Percentiles rank a stretch among this genome's conserved stretches.
Conservation (phyloP, 176 grass and related monocot genomes). For the Oryza nivara region DNA sequence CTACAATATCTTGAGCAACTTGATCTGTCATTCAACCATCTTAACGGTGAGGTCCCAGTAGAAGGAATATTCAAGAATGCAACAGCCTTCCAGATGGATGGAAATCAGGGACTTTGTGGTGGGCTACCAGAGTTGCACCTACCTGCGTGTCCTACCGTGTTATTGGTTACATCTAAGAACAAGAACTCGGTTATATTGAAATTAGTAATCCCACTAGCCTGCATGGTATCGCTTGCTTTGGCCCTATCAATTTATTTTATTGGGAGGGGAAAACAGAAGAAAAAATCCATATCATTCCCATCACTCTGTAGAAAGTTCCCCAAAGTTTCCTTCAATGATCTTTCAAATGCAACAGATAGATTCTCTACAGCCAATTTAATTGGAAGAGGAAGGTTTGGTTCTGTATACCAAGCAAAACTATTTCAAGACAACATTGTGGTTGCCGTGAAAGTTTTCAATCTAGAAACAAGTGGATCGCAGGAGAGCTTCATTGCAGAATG, state of each 20-base stretch:
- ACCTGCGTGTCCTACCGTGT: neutral
- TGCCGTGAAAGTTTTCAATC: slow-evolving; percentile 20
- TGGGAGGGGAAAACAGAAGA: neutral
- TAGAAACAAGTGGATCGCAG: slow-evolving; percentile 19
- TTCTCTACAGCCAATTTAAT: slow-evolving; percentile 27
- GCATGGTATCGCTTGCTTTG: neutral
- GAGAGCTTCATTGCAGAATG: slow-evolving; percentile 35
- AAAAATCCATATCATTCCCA: neutral
- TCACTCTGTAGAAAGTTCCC: neutral
- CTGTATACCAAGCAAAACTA: slow-evolving; percentile 28
- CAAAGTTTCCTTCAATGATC: neutral
- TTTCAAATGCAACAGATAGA: slow-evolving; percentile 21
- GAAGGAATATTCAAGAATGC: slow-evolving; percentile 35
- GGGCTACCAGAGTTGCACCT: neutral
- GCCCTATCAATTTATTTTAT: neutral
- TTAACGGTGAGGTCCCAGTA: slow-evolving; percentile 34
- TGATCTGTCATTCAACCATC: slow-evolving; percentile 39
- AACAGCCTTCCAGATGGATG: neutral
- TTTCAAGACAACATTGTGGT: too few relatives aligned
- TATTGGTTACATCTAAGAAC: neutral
- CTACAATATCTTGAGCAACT: neutral
- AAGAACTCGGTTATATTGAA: neutral
- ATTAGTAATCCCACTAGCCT: neutral
- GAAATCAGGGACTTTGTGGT: slow-evolving; percentile 36
- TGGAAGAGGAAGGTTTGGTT: slow-evolving; percentile 5